These are phyloP conservation scores for Pythium sp. DNA, from an alignment of 352 stramenopile species.

Conservation along the genomic window DNA sequence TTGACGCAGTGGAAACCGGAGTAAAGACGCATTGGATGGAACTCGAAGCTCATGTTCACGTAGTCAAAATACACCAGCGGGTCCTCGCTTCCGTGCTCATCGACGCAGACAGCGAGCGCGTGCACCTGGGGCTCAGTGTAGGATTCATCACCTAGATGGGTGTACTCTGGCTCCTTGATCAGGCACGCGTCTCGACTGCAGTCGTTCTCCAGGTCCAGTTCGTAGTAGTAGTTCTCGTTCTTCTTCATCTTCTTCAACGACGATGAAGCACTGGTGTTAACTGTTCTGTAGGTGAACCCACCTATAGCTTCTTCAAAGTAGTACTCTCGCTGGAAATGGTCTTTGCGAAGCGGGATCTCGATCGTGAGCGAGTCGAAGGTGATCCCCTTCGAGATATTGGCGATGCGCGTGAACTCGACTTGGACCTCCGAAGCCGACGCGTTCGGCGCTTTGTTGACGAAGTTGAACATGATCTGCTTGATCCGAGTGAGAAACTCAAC, in stretches of 20 bases:
- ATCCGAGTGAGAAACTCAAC: background rate
- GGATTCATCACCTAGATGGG: background rate
- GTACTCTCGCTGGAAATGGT: slow-evolving; percentile 2
- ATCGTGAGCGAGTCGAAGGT: slow-evolving; percentile 11
- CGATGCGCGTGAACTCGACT: slow-evolving; percentile 9
- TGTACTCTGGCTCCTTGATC: slow-evolving; percentile 4
- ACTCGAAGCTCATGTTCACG: background rate
- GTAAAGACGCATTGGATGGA: background rate
- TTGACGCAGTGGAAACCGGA: background rate
- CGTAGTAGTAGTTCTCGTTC: slow-evolving; percentile 3
- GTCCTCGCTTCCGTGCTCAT: slow-evolving; percentile 5
- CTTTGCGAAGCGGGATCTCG: slow-evolving; percentile 6
- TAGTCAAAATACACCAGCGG: background rate
- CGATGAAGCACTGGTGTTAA: background rate
- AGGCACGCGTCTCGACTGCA: slow-evolving; percentile 2
- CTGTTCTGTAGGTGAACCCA: background rate
- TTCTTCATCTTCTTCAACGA: background rate
- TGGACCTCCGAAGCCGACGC: slow-evolving; percentile 2
- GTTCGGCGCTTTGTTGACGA: slow-evolving; percentile 10
- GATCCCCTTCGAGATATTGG: background rate
- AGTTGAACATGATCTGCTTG: slow-evolving; percentile 8
- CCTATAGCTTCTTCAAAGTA: background rate
- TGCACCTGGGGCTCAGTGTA: slow-evolving; percentile 6
- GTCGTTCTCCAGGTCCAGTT: background rate
- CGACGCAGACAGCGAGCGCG: slow-evolving; percentile 6